A percentile compares a stretch with the other conserved stretches of the same genome.
phyloP scores from a whole-genome alignment of 2,329 filamentous ascomycete species.

The Magnaporthiopsis incrustans region DNA sequence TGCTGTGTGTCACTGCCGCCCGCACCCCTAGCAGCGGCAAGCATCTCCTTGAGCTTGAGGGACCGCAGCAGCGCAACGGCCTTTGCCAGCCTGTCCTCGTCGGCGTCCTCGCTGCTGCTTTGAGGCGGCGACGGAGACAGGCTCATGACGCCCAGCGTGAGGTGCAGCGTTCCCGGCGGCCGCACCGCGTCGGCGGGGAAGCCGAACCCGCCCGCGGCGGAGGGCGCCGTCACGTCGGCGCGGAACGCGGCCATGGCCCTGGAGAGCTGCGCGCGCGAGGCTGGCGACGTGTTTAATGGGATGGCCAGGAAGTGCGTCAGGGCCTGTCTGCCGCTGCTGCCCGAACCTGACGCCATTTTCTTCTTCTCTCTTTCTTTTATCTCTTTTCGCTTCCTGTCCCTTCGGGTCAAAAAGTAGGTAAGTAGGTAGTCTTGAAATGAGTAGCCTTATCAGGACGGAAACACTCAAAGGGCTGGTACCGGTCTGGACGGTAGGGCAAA shows the following conservation, averaged over 20 bases:
- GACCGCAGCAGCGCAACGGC: conserved; percentile 32
- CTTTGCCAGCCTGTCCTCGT: conserved; percentile 28
- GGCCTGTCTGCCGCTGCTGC: conserved; percentile 9
- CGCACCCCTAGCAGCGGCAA: conserved; percentile 20
- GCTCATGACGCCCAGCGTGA: conserved; percentile 82
- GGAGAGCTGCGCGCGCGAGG: conserved; percentile 58
- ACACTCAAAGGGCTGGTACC: too few relatives aligned
- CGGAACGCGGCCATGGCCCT: conserved; percentile 53
- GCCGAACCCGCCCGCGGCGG: conserved; percentile 18
- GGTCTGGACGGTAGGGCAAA: not conserved
- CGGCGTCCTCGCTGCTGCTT: conserved; percentile 17
- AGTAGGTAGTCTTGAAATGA: too few relatives aligned
- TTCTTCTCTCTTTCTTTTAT: not conserved
- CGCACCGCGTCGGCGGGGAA: conserved; percentile 62
- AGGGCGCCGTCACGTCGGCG: conserved; percentile 38
- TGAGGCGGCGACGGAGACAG: conserved; percentile 31
- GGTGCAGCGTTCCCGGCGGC: conserved; percentile 71
- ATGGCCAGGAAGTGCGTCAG: conserved; percentile 69
- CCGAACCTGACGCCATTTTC: not conserved
- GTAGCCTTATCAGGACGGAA: too few relatives aligned
- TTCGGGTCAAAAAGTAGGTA: not conserved
- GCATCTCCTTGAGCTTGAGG: conserved; percentile 30
- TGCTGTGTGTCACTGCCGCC: conserved; percentile 6
- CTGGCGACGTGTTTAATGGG: conserved; percentile 48
- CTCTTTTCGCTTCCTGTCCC: not conserved